These are phyloP conservation scores for Macrocybe gigantea DNA, from an alignment of 768 basidiomycete species.

Conservation along the genomic window DNA sequence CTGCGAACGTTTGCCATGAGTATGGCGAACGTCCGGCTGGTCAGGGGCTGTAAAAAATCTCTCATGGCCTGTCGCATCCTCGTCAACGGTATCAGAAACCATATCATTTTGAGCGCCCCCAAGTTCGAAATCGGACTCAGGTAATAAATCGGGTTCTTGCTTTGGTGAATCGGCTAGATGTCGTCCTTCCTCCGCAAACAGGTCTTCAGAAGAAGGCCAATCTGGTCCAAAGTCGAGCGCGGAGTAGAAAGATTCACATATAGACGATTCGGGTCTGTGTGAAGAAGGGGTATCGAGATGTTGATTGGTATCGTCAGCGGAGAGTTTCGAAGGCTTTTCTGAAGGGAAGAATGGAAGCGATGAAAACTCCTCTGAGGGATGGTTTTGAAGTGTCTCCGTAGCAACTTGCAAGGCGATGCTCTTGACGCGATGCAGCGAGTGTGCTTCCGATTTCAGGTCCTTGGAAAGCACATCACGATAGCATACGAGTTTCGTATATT, in stretches of 20 bases:
- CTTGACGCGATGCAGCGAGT: constrained; percentile 60
- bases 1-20: no score
- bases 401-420: constrained; percentile 71
- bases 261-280: constrained; percentile 39
- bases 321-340: no score
- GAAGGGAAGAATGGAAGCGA: no score
- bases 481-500: constrained; percentile 67
- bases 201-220: constrained; percentile 40
- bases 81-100: constrained; percentile 5
- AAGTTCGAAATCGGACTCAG: background rate
- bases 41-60: constrained; percentile 33
- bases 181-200: constrained; percentile 22
- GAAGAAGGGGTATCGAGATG: constrained; percentile 17
- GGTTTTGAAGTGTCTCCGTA: constrained; percentile 54
- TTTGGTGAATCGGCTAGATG: constrained; percentile 28
- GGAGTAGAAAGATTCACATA: constrained; percentile 61
- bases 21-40: no score
- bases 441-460: constrained; percentile 71
- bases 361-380: constrained; percentile 17
- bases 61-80: constrained; percentile 30
- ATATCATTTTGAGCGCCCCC: background rate
- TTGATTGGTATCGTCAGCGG: no score
- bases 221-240: constrained; percentile 52
- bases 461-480: constrained; percentile 68
- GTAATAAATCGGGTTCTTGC: constrained; percentile 4